Evolutionary conservation across 768 basidiomycete genomes (phyloP), one percentile per base, ranked within the genome.

Genomic region (Pisolithus tinctorius): DNA sequence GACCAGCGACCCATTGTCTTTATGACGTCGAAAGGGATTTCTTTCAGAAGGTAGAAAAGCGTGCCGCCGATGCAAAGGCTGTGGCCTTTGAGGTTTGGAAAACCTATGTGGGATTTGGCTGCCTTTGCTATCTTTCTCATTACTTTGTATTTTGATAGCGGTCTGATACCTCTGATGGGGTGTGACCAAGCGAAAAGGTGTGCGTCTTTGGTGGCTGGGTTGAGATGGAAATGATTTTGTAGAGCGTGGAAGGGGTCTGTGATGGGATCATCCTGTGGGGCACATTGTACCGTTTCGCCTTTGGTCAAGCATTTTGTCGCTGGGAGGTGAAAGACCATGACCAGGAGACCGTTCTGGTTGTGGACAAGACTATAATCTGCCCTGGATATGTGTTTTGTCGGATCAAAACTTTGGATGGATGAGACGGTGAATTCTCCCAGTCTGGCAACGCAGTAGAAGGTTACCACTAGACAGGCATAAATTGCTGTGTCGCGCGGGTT

Each of bases 1-100:
- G 55, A 62, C 72, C 72, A 75, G 0, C 65, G 51, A 0, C 71
- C 71, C 42, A 63, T 64, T 0, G 60, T 56, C 2, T 68, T 66
- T 0, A 73, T 66, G 0, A 71, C 49, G 4, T 72, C 62, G 1
- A 72, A 70, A 0, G 63, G 58, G 1, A 63, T 53, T 0, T 67
- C 65, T 0, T 25, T 27, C 0, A 70, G 55, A 0, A 72, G 56
- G 5, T 71, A 56, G 31, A 67, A 50, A 0, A 65, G 64, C 0
- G 66, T 58, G 0, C 69, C 51, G 0, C 70, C 62, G 7, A 71
- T 70, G 1, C 60, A 51, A 4, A 70, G 52, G n/a, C 65, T 56
- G 39, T 71, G 67, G 0, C 65, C 58, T 37, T 63, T 60, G 39
- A 63, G 17, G 16, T 5, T 52, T 41, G 40, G 40, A 9, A 41